Conservation (phyloP, 176 grass and related monocot species). For the Rhipidocladum racemiflorum region DNA sequence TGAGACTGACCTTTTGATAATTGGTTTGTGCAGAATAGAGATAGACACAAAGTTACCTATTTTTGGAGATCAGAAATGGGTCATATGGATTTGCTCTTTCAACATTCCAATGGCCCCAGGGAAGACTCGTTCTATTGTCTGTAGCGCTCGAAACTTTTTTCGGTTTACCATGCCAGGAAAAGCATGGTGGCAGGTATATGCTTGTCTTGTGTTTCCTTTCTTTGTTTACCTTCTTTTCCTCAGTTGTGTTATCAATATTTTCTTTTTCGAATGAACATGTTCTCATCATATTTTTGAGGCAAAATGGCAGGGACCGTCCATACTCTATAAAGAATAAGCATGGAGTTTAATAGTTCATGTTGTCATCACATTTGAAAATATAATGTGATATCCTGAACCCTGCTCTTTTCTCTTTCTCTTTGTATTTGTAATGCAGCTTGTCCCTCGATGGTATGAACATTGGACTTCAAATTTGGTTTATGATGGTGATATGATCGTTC, state of each 20-base stretch:
- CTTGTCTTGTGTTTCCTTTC: not conserved
- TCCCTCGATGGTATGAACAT: slow-evolving; percentile 86
- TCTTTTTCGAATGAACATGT: not conserved
- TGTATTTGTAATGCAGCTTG: slow-evolving; percentile 49
- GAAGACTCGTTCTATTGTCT: slow-evolving; percentile 96
- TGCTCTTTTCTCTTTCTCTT: not conserved
- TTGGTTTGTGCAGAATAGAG: slow-evolving; percentile 64
- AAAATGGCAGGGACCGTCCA: not conserved
- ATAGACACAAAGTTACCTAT: slow-evolving; percentile 92
- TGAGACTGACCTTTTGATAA: not conserved
- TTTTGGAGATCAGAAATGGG: slow-evolving; percentile 95
- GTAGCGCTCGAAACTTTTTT: slow-evolving; percentile 94
- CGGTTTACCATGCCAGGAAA: slow-evolving; percentile 89
- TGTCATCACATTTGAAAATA: not conserved
- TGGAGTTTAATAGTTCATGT: not conserved
- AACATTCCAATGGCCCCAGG: slow-evolving; percentile 98
- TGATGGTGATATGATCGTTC: slow-evolving; percentile 98
- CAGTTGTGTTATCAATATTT: not conserved
- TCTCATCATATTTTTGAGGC: not conserved
- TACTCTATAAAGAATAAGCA: not conserved
- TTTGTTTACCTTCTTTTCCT: not conserved
- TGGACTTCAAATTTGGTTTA: slow-evolving; percentile 98
- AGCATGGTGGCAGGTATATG: slow-evolving; percentile 86
- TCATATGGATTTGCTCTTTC: slow-evolving; percentile 98
- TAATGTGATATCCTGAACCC: not conserved